Evolutionary conservation across 495 filamentous ascomycete species (phyloP).

Genomic region (Trichoderma erinaceum): DNA sequence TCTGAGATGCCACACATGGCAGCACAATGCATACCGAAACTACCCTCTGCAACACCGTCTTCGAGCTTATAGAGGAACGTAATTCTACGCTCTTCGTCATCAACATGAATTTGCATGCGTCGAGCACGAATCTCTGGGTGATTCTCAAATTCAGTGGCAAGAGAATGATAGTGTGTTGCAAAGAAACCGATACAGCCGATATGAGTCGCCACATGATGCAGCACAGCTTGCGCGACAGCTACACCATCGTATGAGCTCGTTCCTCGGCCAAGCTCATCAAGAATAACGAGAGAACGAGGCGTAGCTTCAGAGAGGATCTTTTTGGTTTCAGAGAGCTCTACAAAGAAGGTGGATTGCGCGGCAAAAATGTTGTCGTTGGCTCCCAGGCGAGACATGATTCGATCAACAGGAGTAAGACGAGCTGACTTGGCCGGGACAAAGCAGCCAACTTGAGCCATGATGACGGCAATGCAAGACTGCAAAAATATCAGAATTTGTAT

Average conservation of each 20-base stretch:
- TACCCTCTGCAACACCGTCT: slow-evolving; percentile 90
- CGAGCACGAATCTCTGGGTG: slow-evolving; percentile 83
- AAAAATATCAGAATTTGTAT: slow-evolving; percentile 38
- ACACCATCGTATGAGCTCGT: slow-evolving; percentile 94
- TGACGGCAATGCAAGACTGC: slow-evolving; percentile 80
- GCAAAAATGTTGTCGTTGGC: slow-evolving; percentile 99
- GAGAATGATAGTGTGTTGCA: slow-evolving; percentile 93
- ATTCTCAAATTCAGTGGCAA: slow-evolving; percentile 79
- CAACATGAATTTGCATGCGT: slow-evolving; percentile 91
- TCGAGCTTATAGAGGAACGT: slow-evolving; percentile 97
- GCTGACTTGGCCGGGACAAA: slow-evolving; percentile 82
- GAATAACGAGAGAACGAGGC: slow-evolving; percentile 88
- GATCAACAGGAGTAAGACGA: slow-evolving; percentile 83
- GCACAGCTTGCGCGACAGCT: slow-evolving; percentile 90
- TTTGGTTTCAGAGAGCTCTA: slow-evolving; percentile 95
- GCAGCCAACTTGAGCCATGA: slow-evolving; percentile 98
- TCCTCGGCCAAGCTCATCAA: slow-evolving; percentile 93
- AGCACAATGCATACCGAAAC: slow-evolving; percentile 98
- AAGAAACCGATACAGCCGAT: slow-evolving; percentile 95
- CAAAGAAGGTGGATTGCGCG: slow-evolving; percentile 96
- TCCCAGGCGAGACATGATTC: slow-evolving; percentile 97
- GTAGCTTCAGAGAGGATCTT: slow-evolving; percentile 97
- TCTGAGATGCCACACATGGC: slow-evolving; percentile 91
- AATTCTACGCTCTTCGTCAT: slow-evolving; percentile 72
- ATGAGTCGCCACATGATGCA: slow-evolving; percentile 90